A percentile compares a stretch with the other conserved stretches of the same genome.
Conservation (phyloP, 2,329 filamentous ascomycete genomes). For the Botrytis deweyae region DNA sequence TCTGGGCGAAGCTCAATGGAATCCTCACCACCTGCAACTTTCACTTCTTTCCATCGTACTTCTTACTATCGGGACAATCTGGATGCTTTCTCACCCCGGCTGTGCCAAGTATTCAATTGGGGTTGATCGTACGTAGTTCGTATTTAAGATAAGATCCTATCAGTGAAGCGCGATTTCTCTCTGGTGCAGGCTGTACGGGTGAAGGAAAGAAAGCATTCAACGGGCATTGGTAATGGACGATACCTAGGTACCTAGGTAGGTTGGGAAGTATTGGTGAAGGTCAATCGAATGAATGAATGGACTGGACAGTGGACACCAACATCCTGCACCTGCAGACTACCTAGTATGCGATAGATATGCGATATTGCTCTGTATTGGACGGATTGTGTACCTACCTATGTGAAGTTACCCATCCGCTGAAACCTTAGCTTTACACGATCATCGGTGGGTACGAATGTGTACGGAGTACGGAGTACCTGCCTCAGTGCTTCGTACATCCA, state of each 20-base stretch:
- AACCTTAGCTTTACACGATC: background rate
- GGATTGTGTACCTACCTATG: background rate
- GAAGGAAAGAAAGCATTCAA: background rate
- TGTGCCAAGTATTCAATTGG: background rate
- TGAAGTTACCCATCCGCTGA: background rate
- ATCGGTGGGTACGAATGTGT: background rate
- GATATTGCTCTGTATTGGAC: background rate
- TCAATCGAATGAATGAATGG: background rate
- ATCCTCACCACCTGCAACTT: background rate
- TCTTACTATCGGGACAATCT: background rate
- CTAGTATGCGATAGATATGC: background rate
- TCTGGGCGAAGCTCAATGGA: background rate
- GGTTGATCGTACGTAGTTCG: background rate
- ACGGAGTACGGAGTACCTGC: background rate
- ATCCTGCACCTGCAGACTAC: background rate
- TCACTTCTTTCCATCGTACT: too few species aligned
- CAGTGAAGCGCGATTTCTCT: background rate
- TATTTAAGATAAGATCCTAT: background rate
- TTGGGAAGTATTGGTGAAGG: background rate
- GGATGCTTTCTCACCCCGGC: background rate
- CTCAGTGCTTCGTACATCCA: too few species aligned
- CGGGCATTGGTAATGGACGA: background rate
- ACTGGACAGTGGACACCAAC: background rate
- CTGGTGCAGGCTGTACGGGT: background rate
- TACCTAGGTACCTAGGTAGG: background rate